Evolutionary conservation across 257 asterid genomes (phyloP).

Genomic region (Orobanche coerulescens): DNA sequence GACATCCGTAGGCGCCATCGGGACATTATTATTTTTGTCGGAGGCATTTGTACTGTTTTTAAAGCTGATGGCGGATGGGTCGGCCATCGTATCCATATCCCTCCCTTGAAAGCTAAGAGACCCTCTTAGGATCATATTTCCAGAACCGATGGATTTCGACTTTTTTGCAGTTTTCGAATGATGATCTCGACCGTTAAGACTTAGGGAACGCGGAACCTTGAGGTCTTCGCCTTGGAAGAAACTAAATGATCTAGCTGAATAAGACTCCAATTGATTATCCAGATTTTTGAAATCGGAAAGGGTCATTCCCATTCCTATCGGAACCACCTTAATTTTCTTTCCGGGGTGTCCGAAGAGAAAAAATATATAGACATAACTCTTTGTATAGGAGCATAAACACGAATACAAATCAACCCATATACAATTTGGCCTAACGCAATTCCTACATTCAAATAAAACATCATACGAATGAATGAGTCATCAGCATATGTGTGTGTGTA

Average conservation of each 20-base stretch:
- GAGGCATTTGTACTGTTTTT: constrained; percentile 14
- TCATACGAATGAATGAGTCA: neutral
- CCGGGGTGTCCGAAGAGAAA: no score
- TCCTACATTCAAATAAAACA: neutral
- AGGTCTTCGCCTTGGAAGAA: constrained; percentile 29
- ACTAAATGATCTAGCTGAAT: constrained; percentile 34
- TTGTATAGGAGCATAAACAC: neutral
- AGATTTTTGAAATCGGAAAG: constrained; percentile 38
- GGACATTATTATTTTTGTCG: constrained; percentile 13
- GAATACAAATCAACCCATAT: neutral
- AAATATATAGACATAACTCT: neutral
- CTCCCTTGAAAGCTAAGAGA: constrained; percentile 42
- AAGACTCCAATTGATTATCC: constrained; percentile 32
- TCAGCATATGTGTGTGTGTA: no score
- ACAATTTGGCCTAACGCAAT: neutral
- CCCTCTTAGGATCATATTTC: constrained; percentile 41
- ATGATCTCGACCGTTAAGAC: constrained; percentile 32
- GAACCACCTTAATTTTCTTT: constrained; percentile 8
- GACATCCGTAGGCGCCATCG: no score
- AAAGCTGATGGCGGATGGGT: constrained; percentile 14
- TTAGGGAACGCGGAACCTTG: constrained; percentile 26
- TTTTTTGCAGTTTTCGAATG: constrained; percentile 21
- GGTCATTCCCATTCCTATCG: constrained; percentile 58
- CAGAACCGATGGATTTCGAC: constrained; percentile 39
- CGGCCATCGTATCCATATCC: constrained; percentile 47